A percentile compares a stretch with the other conserved stretches of the same genome.
phyloP scores from a whole-genome alignment of 371 early-diverging fungal genomes.

The Basidiobolus heterosporus region DNA sequence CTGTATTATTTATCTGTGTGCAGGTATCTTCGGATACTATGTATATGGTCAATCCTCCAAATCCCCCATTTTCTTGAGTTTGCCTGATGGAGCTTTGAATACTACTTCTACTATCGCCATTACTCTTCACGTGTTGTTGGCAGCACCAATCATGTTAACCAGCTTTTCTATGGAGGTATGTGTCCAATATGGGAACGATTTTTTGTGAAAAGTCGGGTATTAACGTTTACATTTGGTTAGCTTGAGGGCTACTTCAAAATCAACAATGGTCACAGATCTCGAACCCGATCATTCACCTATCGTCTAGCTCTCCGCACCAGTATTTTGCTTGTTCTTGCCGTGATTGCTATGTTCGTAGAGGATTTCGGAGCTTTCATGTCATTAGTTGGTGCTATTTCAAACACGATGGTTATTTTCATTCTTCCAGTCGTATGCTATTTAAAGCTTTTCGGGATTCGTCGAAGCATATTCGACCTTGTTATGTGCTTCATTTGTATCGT shows the following conservation, averaged over 20 bases:
- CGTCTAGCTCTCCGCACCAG: constrained; percentile 38
- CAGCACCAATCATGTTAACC: constrained; percentile 64
- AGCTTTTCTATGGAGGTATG: constrained; percentile 28
- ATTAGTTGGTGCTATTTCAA: constrained; percentile 62
- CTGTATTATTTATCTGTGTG: constrained; percentile 53
- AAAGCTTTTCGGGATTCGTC: constrained; percentile 49
- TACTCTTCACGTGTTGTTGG: constrained; percentile 63
- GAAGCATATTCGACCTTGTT: constrained; percentile 22
- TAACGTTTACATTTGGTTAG: no score
- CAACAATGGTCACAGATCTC: constrained; percentile 17
- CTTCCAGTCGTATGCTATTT: constrained; percentile 67
- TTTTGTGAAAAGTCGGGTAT: no score
- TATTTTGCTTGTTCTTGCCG: constrained; percentile 23
- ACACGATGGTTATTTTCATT: constrained; percentile 61
- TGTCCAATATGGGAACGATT: no score
- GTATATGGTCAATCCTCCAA: constrained; percentile 51
- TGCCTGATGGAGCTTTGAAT: constrained; percentile 43
- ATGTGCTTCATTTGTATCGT: constrained; percentile 36
- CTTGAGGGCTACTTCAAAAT: constrained; percentile 13
- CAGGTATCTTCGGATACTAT: constrained; percentile 61
- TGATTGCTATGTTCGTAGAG: constrained; percentile 49
- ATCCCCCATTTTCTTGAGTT: constrained; percentile 56
- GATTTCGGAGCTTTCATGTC: constrained; percentile 70
- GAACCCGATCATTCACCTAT: constrained; percentile 24
- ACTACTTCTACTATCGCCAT: constrained; percentile 53